Evolutionary conservation across 495 filamentous ascomycete genomes (phyloP).

Genomic region (Tetracladium setigerum): DNA sequence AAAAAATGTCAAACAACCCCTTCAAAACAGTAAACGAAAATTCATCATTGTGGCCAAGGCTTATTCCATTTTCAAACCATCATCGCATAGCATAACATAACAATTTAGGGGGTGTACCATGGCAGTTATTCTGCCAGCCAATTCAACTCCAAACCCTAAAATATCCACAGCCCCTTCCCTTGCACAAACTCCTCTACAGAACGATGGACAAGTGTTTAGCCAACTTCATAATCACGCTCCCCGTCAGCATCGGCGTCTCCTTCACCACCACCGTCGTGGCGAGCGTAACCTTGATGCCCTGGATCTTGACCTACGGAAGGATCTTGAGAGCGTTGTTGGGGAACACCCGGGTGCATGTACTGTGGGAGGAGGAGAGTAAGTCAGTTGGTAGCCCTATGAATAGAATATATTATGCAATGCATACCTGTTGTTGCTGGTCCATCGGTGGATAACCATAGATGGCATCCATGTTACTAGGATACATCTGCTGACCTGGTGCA

Average conservation of each 20-base stretch:
- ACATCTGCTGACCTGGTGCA: slow-evolving; percentile 73
- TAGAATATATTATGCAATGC: slow-evolving; percentile 21
- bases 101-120: no score
- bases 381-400: slow-evolving; percentile 10
- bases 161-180: no score
- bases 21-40: no score
- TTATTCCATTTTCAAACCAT: no score
- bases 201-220: slow-evolving; percentile 15
- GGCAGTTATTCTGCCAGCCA: no score
- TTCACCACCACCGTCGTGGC: slow-evolving; percentile 40
- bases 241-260: slow-evolving; percentile 52
- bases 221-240: slow-evolving; percentile 49
- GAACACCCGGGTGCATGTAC: slow-evolving; percentile 29
- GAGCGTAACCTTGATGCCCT: slow-evolving; percentile 30
- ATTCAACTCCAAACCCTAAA: no score
- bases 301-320: slow-evolving; percentile 30
- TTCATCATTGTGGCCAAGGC: no score
- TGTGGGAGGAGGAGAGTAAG: slow-evolving; percentile 19
- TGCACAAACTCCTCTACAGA: background rate
- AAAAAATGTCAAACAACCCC: no score
- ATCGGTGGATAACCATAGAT: slow-evolving; percentile 83
- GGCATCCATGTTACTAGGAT: slow-evolving; percentile 62
- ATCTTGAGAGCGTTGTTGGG: slow-evolving; percentile 38
- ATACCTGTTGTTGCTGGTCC: slow-evolving; percentile 80
- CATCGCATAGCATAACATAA: no score